Conservation (phyloP, 202 grass and related monocot species). For the Setaria viridis region DNA sequence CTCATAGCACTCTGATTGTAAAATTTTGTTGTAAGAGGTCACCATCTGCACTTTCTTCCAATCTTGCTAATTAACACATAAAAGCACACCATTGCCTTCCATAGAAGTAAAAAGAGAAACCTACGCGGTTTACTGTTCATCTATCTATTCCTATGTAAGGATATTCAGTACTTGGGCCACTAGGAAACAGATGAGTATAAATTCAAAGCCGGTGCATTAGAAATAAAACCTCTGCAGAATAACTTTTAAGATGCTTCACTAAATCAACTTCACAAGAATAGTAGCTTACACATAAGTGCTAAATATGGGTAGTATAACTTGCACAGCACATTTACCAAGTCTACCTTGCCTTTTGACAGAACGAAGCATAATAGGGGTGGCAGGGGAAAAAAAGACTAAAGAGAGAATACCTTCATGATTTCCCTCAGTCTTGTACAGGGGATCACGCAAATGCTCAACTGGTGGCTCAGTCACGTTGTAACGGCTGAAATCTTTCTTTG, state of each 20-base stretch:
- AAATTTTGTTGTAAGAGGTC: neutral
- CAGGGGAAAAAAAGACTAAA: neutral
- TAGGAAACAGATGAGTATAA: neutral
- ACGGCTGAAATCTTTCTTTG: constrained; percentile 67
- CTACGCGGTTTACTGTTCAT: neutral
- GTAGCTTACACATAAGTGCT: neutral
- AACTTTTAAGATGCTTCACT: neutral
- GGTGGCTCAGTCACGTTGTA: constrained; percentile 86
- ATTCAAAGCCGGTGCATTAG: neutral
- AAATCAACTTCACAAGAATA: neutral
- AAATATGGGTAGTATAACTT: neutral
- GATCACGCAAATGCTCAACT: constrained; percentile 67
- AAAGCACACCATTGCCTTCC: neutral
- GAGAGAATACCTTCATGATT: constrained; percentile 75
- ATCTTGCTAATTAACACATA: neutral
- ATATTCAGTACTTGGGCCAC: neutral
- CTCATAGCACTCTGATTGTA: neutral
- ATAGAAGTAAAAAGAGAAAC: neutral
- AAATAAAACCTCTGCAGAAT: neutral
- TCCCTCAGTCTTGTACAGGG: constrained; percentile 82
- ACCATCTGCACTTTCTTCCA: neutral
- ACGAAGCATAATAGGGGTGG: neutral
- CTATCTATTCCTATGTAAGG: neutral
- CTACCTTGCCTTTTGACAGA: neutral
- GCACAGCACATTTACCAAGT: neutral